Conservation (phyloP, 352 stramenopile species). For the Pythium myriotylum region DNA sequence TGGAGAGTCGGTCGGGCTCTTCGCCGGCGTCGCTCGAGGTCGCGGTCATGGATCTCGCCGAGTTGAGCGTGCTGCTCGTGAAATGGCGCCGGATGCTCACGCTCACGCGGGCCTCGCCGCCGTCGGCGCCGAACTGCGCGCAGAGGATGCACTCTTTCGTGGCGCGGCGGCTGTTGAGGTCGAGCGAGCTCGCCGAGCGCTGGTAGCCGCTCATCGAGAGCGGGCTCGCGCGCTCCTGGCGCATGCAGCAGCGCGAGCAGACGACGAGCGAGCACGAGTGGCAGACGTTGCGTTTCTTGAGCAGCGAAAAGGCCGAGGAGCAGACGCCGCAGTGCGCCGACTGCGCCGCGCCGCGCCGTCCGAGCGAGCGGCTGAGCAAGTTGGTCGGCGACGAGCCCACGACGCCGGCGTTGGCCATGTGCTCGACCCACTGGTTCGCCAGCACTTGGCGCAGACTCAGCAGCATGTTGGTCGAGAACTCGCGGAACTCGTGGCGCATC, state of each 20-base stretch:
- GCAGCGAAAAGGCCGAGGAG: conserved; percentile 57
- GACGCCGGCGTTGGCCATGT: conserved; percentile 31
- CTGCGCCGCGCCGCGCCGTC: conserved; percentile 20
- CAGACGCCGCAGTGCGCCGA: conserved; percentile 56
- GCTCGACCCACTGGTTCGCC: conserved; percentile 57
- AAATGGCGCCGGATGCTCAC: conserved; percentile 37
- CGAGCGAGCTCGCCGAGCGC: conserved; percentile 14
- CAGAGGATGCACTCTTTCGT: conserved; percentile 63
- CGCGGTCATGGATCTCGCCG: conserved; percentile 26
- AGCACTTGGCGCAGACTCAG: conserved; percentile 54
- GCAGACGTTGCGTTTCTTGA: conserved; percentile 66
- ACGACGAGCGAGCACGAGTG: conserved; percentile 49
- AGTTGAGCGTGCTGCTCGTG: conserved; percentile 29
- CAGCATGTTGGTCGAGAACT: conserved; percentile 64
- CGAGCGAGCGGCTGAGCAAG: conserved; percentile 32
- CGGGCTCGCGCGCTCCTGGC: conserved; percentile 8
- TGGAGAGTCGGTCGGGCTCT: conserved; percentile 14
- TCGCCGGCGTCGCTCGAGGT: conserved; percentile 21
- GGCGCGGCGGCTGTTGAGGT: conserved; percentile 18
- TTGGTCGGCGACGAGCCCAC: conserved; percentile 13
- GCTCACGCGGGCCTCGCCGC: conserved; percentile 28
- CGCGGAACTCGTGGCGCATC: conserved; percentile 53
- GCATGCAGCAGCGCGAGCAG: conserved; percentile 60
- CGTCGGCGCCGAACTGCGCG: conserved; percentile 50
- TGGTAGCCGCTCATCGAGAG: background rate